phyloP scores from a whole-genome alignment of 108 stramenopile genomes.

The Bacterosira constricta region DNA sequence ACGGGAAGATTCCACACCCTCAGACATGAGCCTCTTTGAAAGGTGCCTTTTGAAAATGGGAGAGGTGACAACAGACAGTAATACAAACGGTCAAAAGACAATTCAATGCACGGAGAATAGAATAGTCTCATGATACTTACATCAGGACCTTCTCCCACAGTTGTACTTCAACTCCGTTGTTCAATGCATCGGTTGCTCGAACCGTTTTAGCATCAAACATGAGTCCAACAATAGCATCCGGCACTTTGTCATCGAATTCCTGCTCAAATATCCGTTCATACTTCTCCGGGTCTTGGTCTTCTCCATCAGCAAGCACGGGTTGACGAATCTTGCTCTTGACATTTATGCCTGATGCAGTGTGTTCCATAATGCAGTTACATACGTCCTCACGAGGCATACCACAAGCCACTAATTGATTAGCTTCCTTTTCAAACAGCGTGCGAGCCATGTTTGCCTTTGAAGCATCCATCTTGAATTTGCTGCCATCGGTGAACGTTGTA shows the following conservation, averaged over 20 bases:
- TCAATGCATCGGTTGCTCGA: background rate
- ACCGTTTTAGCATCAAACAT: background rate
- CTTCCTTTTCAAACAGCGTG: constrained; percentile 36
- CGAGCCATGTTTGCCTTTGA: constrained; percentile 16
- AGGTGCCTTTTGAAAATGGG: background rate
- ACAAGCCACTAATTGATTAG: constrained; percentile 8
- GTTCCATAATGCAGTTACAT: background rate
- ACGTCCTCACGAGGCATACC: constrained; percentile 35
- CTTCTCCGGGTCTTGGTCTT: constrained; percentile 26
- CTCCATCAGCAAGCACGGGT: constrained; percentile 25
- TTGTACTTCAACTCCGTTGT: background rate
- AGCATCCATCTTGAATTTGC: constrained; percentile 39
- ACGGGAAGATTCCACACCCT: background rate
- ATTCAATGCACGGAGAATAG: background rate
- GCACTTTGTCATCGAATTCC: constrained; percentile 11
- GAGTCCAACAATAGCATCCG: background rate
- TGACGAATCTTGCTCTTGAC: constrained; percentile 10
- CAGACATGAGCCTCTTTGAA: background rate
- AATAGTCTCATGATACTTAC: background rate
- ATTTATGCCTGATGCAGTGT: constrained; percentile 1
- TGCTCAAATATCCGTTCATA: constrained; percentile 42
- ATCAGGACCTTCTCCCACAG: background rate
- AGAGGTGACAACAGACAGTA: background rate
- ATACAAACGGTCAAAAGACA: background rate
- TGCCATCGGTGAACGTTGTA: constrained; percentile 20